Evolutionary conservation across 331 rosid genomes (phyloP).

Genomic region (Acacia concinna): DNA sequence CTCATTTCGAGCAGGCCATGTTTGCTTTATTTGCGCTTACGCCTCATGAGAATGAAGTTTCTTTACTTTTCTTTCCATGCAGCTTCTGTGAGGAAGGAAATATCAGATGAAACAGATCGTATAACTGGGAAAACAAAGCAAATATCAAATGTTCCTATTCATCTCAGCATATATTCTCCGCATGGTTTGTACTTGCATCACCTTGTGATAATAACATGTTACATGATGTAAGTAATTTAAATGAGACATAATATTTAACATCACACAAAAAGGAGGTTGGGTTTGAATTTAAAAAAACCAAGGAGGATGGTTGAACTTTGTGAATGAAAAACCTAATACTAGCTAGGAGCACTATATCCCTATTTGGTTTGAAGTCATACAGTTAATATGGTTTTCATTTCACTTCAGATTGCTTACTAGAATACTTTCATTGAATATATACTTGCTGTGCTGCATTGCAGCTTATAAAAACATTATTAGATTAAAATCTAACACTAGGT

Average conservation of each 20-base stretch:
- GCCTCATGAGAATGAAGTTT: not conserved
- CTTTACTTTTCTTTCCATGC: conserved; percentile 37
- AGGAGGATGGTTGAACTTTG: not conserved
- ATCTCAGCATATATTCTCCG: conserved; percentile 97
- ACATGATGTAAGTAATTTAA: conserved; percentile 15
- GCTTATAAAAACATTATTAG: not conserved
- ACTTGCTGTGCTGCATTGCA: conserved; percentile 8
- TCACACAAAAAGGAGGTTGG: not conserved
- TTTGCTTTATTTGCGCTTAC: not conserved
- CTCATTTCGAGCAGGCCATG: too few species aligned
- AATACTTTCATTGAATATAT: conserved; percentile 3
- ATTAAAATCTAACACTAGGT: conserved; percentile 6
- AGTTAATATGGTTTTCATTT: not conserved
- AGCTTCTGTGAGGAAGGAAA: conserved; percentile 96
- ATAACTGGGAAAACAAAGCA: conserved; percentile 92
- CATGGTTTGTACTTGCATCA: conserved; percentile 63
- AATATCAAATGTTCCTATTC: conserved; percentile 94
- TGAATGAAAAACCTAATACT: not conserved
- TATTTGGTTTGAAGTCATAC: not conserved
- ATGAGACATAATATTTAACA: not conserved
- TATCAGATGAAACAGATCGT: conserved; percentile 93
- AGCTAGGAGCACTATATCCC: not conserved
- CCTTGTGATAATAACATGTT: conserved; percentile 3
- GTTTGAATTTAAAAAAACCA: not conserved
- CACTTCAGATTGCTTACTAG: not conserved